A percentile compares a stretch with the other conserved stretches of the same genome.
phyloP scores from a whole-genome alignment of 768 basidiomycete genomes.

The Punctularia strigosozonata region DNA sequence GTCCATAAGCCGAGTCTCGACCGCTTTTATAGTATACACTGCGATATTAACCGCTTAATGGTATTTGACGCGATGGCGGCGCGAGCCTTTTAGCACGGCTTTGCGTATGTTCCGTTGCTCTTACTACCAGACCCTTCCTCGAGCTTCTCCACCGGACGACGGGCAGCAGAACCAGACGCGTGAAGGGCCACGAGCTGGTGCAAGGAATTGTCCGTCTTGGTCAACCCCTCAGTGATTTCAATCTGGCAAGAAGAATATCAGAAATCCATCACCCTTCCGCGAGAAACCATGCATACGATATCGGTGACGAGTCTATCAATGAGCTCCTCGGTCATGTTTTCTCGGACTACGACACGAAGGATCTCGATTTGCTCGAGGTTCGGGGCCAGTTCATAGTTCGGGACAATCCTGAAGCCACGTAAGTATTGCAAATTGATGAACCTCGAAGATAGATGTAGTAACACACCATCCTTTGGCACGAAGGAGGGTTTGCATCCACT shows the following conservation, averaged over 20 bases:
- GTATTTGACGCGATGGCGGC: too few relatives aligned
- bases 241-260: constrained; percentile 26
- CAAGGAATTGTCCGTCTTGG: constrained; percentile 29
- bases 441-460: neutral
- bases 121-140: constrained; percentile 34
- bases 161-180: constrained; percentile 19
- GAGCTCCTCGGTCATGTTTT: constrained; percentile 41
- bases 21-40: too few relatives aligned
- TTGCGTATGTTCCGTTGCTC: constrained; percentile 55
- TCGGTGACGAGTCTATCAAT: constrained; percentile 57
- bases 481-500: constrained; percentile 40
- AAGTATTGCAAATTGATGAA: neutral
- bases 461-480: constrained; percentile 33
- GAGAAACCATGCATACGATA: constrained; percentile 33
- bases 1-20: too few relatives aligned
- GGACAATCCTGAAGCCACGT: constrained; percentile 31
- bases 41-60: too few relatives aligned
- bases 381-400: constrained; percentile 50
- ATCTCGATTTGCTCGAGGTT: constrained; percentile 39
- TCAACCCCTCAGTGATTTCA: constrained; percentile 51
- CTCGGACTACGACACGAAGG: constrained; percentile 50
- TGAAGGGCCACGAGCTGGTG: constrained; percentile 41
- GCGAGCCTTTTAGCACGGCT: constrained; percentile 58
- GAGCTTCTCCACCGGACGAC: constrained; percentile 31
- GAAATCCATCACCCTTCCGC: constrained; percentile 1